phyloP scores from a whole-genome alignment of 1,139 yeast genomes.

The Geotrichum bryndzae region DNA sequence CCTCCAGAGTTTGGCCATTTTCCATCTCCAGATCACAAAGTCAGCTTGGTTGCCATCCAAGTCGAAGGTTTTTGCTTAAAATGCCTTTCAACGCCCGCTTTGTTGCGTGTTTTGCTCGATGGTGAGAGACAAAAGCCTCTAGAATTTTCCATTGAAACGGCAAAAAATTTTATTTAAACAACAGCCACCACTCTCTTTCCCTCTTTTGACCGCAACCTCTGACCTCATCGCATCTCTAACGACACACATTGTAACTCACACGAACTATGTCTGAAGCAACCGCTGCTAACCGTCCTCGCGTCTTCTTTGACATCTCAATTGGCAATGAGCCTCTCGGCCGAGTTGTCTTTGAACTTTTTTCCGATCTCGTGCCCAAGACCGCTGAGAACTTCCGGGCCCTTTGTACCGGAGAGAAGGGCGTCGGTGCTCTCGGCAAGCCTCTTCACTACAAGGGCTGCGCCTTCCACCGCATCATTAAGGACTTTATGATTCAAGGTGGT shows the following conservation, averaged over 20 bases:
- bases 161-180: neutral
- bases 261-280: constrained; percentile 6
- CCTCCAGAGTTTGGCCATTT: neutral
- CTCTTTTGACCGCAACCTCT: neutral
- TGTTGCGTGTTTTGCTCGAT: neutral
- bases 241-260: neutral
- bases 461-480: constrained; percentile 86
- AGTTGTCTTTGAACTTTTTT: constrained; percentile 66
- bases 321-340: constrained; percentile 70
- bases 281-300: constrained; percentile 32
- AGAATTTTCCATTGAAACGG: constrained; percentile 2
- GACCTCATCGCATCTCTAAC: neutral
- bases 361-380: constrained; percentile 83
- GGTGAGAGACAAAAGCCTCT: neutral
- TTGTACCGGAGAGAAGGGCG: constrained; percentile 85
- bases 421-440: constrained; percentile 56
- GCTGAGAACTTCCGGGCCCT: constrained; percentile 88
- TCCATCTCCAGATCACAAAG: neutral
- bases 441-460: constrained; percentile 69
- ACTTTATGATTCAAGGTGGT: constrained; percentile 53
- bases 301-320: constrained; percentile 79
- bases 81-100: neutral
- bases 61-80: neutral
- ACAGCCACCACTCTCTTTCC: neutral
- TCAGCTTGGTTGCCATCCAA: neutral